Evolutionary conservation across 768 basidiomycete genomes (phyloP).

Genomic region (Lactifluus volemus): DNA sequence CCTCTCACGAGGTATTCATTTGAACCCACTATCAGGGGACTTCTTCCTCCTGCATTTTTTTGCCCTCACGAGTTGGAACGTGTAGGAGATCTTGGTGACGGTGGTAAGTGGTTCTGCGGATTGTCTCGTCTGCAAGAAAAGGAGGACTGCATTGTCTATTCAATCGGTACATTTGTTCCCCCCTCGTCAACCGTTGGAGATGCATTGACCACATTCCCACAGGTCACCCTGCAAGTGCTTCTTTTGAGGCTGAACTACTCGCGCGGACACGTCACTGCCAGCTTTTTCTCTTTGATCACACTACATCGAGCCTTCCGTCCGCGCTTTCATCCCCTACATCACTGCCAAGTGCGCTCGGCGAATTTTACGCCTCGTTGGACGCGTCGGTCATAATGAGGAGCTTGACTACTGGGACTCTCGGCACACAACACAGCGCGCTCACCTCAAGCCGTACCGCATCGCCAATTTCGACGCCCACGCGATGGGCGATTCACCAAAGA

Average conservation of each 20-base stretch:
- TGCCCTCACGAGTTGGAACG: constrained; percentile 39
- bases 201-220: background rate
- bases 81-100: constrained; percentile 47
- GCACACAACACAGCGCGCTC: constrained; percentile 28
- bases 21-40: constrained; percentile 29
- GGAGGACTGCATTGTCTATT: constrained; percentile 50
- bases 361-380: constrained; percentile 12
- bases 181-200: background rate
- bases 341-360: constrained; percentile 1
- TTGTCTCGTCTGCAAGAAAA: constrained; percentile 46
- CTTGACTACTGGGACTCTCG: constrained; percentile 26
- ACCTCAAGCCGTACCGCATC: constrained; percentile 37
- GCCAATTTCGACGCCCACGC: constrained; percentile 31
- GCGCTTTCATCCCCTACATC: constrained; percentile 22
- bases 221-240: constrained; percentile 52
- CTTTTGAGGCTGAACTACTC: constrained; percentile 54
- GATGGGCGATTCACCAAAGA: constrained; percentile 24
- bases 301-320: constrained; percentile 2
- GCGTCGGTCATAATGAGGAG: constrained; percentile 23
- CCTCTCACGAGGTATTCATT: background rate
- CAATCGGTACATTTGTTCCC: constrained; percentile 37
- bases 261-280: constrained; percentile 39
- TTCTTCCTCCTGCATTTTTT: constrained; percentile 37
- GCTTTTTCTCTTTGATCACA: constrained; percentile 55
- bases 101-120: constrained; percentile 67